Base-by-base conservation (phyloP, 306 rosid species). In the Rubus idaeus region DNA sequence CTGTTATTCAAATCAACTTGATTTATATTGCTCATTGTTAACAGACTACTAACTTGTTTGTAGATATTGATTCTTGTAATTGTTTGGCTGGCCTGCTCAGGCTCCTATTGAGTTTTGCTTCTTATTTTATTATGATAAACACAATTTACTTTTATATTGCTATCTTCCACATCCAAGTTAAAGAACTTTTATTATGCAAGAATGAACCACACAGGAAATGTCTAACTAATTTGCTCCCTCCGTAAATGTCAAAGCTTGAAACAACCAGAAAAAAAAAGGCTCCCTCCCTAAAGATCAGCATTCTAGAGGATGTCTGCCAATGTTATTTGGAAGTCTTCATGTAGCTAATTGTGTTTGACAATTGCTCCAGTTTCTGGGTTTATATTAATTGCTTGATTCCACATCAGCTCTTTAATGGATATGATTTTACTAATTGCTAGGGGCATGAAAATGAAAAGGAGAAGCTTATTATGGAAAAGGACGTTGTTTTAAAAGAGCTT, bases 401-500 rank as follows among this genome's bases (percentile, higher is more conserved):
- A 49, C 13, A 57, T 35, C 67, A 56, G 60, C 68, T 64, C 12
- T 47, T 78, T 53, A 52, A 50, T 26, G 64, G 21, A 30, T 45
- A 3, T 79, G 68, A 62, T 65, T 80, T 75, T 84, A 50, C 76
- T 75, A 50, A 72, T 67, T 71, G 83, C 10, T 74, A 95, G 98
- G 97, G 91, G 55, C 97, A 92, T 84, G 98, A 90, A 81, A 92
- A 84, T 92, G 97, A 92, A 78, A 92, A 89, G 82, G 96, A 95
- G 93, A 95, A 87, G 85, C 93, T 95, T 63, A 88, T 89, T 58
- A 87, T 95, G 97, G 97, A 95, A 90, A 92, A 82, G 92, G 97
- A 92, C 80, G 92, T 95, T 75, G 93, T 79, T 84, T 76, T 88
- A 51, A 86, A 90, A 85, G 98, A 95, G 88, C 78, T 78, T 84